A percentile compares a stretch with the other conserved stretches of the same genome.
phyloP scores from a whole-genome alignment of 148 eudicot species.

The Cornus controversa region DNA sequence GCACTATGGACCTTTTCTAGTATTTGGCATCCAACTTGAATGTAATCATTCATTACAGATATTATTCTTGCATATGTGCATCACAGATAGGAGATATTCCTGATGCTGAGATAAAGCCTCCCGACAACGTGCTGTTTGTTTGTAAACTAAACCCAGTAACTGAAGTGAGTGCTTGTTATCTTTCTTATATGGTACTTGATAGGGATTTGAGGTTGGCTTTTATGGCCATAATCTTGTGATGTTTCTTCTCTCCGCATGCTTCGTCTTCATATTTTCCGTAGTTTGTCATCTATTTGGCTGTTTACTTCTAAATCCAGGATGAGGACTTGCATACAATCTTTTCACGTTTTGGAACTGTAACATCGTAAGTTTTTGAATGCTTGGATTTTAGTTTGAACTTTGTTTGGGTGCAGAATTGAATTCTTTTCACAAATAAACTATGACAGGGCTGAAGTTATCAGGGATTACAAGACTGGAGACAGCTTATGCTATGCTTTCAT shows the following conservation, averaged over 20 bases:
- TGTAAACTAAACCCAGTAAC: slow-evolving; percentile 96
- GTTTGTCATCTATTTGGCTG: slow-evolving; percentile 2
- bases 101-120: slow-evolving; percentile 93
- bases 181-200: neutral
- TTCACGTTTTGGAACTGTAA: slow-evolving; percentile 89
- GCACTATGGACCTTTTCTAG: neutral
- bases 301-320: slow-evolving; percentile 52
- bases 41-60: neutral
- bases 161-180: slow-evolving; percentile 52
- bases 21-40: slow-evolving; percentile 4
- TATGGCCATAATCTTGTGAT: neutral
- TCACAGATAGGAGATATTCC: slow-evolving; percentile 95
- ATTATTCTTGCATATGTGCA: slow-evolving; percentile 4
- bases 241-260: neutral
- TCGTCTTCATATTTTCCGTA: neutral
- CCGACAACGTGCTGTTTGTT: slow-evolving; percentile 90
- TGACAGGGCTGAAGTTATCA: slow-evolving; percentile 83
- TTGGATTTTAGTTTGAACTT: neutral
- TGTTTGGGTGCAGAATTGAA: slow-evolving; percentile 3
- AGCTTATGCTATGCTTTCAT: slow-evolving; percentile 97
- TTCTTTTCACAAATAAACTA: slow-evolving; percentile 15
- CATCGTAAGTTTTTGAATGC: slow-evolving; percentile 60
- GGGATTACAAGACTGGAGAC: slow-evolving; percentile 92
- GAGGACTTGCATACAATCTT: slow-evolving; percentile 90
- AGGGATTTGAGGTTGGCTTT: neutral